Base-by-base conservation (phyloP, 2,329 filamentous ascomycete species). In the Colletotrichum destructivum region DNA sequence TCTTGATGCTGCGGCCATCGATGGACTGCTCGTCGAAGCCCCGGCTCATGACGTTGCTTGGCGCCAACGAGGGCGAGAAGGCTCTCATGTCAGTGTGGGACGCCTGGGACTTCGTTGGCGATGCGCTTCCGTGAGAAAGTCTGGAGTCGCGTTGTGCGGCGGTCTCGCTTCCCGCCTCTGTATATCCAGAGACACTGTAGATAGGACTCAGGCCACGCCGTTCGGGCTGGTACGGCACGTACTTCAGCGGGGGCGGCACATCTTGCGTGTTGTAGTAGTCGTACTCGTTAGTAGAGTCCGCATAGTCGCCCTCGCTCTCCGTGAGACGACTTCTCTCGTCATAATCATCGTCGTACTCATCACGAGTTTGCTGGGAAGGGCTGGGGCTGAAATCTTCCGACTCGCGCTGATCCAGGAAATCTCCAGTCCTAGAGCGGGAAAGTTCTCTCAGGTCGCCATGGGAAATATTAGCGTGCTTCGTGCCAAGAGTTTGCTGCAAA, bases 111-210 rank as follows among this genome's bases (percentile, higher is more conserved):
- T 89, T 91, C 40, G 87, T 88, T 1, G 89, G 85, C 1, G 92
- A 93, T 23, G 83, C 84, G 3, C 82, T 80, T 18, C 80, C 80
- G 16, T 85, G 86, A 55, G 87, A 87, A 42, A 88, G 82, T 69
- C 86, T 82, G 1, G 90, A 89, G 70, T 91, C 87, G 60, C 88
- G 88, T 76, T 88, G 89, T 40, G 83, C 82, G 44, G 87, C 86
- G 38, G 84, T 83, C 73, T 91, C 88, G 76, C 86, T 91, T 64
- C 90, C 90, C 57, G 90, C 90, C 76, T 95, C 91, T 4, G 90
- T 92, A 77, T 95, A 96, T 73, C 95, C 96, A 13, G 94, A 96
- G 18, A 98, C 94, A 77, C 95, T 98, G 75, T 96, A 95, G 71
- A 97, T 95, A 0, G 96, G 96, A 78, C 95, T 98, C 60, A 97